Base-by-base conservation (phyloP, 2,329 filamentous ascomycete genomes). In the Colletotrichum australisinense region DNA sequence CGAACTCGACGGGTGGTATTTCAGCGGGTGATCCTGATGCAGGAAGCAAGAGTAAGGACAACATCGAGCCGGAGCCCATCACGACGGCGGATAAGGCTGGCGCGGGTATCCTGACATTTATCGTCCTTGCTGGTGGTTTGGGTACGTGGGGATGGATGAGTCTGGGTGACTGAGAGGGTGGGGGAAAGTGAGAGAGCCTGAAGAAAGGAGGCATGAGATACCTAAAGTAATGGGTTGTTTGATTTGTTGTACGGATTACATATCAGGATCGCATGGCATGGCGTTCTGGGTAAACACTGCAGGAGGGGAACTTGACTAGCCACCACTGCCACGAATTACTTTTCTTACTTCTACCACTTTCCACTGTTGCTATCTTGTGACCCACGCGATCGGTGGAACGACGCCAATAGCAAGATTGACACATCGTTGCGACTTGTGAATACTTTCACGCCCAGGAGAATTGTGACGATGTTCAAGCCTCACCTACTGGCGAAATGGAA, bases 101-200 rank as follows among this genome's bases (percentile, higher is more conserved):
- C 16, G 87, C 87, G 1, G 85, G 84, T 1, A 84, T 89, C 66
- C 14, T 89, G 55, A 89, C 88, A 0, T 80, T 85, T 38, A 8
- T 88, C 2, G 75, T 88, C 4, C 77, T 87, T 26, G 81, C 83
- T 0, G 80, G 83, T 22, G 82, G 83, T 1, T 64, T 86, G 2
- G 83, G 83, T 19, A 84, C 84, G 5, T 88, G 87, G 79, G 80
- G 83, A 35, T 89, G 88, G 88, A 88, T 89, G 86, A 86, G 84
- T 70, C 49, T 73, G 6, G 70, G 60, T 7, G 70, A 73, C 3
- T 73, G 70, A 24, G 12, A 2, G 22, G 8, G 7, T 3, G 28
- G 16, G 3, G 28, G 28, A 11, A 4, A 14, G 24, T n/a, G 24
- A n/a, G 22, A 26, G 1, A 55, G 14, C 32, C 16, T 8, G 38